Conservation (phyloP, 1,139 yeast genomes). For the Debaryomycetaceae sp. region DNA sequence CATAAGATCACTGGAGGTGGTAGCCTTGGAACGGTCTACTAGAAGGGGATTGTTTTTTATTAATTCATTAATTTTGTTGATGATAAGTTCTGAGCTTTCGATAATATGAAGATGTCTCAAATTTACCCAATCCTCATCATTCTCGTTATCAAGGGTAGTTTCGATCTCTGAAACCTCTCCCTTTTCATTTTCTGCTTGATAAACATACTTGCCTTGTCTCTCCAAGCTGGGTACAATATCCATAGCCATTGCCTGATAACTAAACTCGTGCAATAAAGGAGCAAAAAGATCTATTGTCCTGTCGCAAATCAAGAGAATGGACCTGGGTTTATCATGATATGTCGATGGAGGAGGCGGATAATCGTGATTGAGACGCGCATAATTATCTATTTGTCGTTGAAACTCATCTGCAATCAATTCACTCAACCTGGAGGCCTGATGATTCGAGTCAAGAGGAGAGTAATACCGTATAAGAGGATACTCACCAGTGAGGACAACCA, state of each 20-base stretch:
- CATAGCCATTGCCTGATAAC: constrained; percentile 92
- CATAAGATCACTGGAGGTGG: constrained; percentile 58
- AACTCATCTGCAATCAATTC: constrained; percentile 71
- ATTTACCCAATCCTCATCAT: constrained; percentile 73
- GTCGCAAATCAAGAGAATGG: constrained; percentile 75
- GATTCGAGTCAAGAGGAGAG: constrained; percentile 43
- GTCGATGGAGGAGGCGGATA: constrained; percentile 63
- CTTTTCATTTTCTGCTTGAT: constrained; percentile 57
- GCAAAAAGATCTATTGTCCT: constrained; percentile 80
- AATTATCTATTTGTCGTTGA: constrained; percentile 69
- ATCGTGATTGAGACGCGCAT: constrained; percentile 65
- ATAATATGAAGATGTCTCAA: constrained; percentile 75
- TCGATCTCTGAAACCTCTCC: constrained; percentile 49
- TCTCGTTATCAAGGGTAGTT: constrained; percentile 50
- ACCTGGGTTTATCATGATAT: constrained; percentile 57
- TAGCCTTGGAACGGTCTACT: constrained; percentile 61
- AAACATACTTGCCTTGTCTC: constrained; percentile 54
- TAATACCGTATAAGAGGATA: constrained; percentile 82
- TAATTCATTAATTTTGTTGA: constrained; percentile 62
- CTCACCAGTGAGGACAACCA: constrained; percentile 81
- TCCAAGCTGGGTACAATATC: constrained; percentile 58
- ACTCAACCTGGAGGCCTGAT: constrained; percentile 62
- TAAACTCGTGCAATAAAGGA: constrained; percentile 85
- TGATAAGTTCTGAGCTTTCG: constrained; percentile 66
- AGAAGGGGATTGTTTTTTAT: constrained; percentile 69